Evolutionary conservation across 192 early-diverging fungal genomes (phyloP).

Genomic region (Podila horticola): DNA sequence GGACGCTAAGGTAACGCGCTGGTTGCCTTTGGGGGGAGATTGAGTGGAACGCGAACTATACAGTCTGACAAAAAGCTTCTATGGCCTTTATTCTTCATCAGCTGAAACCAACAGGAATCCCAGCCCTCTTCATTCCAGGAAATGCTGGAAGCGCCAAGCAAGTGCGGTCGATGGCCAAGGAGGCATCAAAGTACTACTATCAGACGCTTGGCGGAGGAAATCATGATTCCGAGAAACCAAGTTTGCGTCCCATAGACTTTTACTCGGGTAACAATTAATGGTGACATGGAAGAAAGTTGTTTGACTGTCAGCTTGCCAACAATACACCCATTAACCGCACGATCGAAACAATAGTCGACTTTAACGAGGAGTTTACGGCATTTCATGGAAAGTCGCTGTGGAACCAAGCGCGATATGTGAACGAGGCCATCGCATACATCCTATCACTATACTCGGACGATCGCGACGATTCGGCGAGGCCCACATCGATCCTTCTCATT

Average conservation of each 20-base stretch:
- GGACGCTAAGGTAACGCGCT: constrained; percentile 21
- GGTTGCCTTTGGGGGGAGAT: neutral
- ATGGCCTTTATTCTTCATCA: constrained; percentile 1
- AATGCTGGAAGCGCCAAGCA: constrained; percentile 95
- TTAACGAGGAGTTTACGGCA: constrained; percentile 93
- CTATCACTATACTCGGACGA: constrained; percentile 72
- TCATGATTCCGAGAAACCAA: constrained; percentile 15
- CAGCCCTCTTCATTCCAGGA: constrained; percentile 94
- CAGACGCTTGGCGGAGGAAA: constrained; percentile 38
- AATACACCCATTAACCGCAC: too few relatives aligned
- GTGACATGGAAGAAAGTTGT: neutral
- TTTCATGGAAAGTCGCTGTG: constrained; percentile 82
- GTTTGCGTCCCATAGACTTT: constrained; percentile 60
- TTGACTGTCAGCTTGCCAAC: too few relatives aligned
- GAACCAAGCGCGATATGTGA: constrained; percentile 90
- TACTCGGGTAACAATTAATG: constrained; percentile 57
- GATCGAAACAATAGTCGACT: constrained; percentile 67
- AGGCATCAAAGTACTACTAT: constrained; percentile 68
- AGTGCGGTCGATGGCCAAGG: constrained; percentile 85
- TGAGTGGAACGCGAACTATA: neutral
- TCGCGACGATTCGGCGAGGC: constrained; percentile 51
- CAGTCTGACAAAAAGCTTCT: neutral
- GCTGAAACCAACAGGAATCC: constrained; percentile 72
- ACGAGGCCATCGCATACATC: constrained; percentile 82
- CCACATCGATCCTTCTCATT: constrained; percentile 82